Conservation (phyloP, 495 filamentous ascomycete genomes). For the Cenococcum geophilum region DNA sequence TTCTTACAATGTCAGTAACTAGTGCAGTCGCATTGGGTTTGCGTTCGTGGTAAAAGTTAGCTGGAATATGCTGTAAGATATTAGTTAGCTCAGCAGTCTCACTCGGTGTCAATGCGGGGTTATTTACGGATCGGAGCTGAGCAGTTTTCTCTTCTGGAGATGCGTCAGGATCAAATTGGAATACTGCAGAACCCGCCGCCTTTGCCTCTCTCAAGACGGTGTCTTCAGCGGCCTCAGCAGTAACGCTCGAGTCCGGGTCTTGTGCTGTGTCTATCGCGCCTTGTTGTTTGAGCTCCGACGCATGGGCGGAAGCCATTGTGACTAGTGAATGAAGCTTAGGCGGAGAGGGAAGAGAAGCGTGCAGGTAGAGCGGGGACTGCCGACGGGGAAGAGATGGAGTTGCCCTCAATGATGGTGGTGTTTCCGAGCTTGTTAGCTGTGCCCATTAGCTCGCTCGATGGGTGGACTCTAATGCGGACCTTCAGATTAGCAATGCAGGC, state of each 20-base stretch:
- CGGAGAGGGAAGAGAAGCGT: not conserved
- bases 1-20: constrained; percentile 61
- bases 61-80: constrained; percentile 47
- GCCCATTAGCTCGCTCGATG: not conserved
- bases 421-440: not conserved
- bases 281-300: constrained; percentile 68
- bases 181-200: constrained; percentile 69
- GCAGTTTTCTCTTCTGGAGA: constrained; percentile 76
- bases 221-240: constrained; percentile 63
- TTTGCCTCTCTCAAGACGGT: constrained; percentile 67
- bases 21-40: constrained; percentile 64
- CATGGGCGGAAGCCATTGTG: constrained; percentile 17
- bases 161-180: constrained; percentile 82
- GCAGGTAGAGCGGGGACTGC: not conserved
- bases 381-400: not conserved
- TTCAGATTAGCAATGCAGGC: not conserved
- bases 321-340: not conserved
- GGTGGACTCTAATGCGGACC: constrained; percentile 4
- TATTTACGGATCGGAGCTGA: constrained; percentile 67
- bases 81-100: constrained; percentile 18
- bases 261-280: constrained; percentile 64
- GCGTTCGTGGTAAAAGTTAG: constrained; percentile 57
- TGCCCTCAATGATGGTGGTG: not conserved
- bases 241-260: constrained; percentile 61
- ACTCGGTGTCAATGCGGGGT: constrained; percentile 7